Percentiles rank a stretch among this genome's conserved stretches.
phyloP scores from a whole-genome alignment of 768 basidiomycete species.

The Pleurotus tuber-regium region DNA sequence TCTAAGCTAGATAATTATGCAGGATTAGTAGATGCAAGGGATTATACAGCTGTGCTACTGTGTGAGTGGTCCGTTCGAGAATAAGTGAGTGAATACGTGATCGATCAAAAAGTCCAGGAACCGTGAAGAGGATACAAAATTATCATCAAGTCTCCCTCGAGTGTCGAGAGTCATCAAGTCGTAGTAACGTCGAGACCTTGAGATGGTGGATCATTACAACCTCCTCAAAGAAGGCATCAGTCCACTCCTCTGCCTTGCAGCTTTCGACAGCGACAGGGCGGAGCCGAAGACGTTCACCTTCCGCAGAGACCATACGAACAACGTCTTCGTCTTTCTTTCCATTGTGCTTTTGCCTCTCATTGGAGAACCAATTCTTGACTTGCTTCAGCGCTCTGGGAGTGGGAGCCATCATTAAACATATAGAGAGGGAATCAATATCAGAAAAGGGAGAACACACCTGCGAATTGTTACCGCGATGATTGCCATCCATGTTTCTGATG shows the following conservation, averaged over 20 bases:
- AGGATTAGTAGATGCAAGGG: neutral
- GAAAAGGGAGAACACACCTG: constrained; percentile 36
- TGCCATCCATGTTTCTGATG: constrained; percentile 58
- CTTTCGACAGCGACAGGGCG: constrained; percentile 44
- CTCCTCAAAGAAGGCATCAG: constrained; percentile 60
- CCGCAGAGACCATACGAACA: constrained; percentile 30
- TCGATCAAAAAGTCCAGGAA: neutral
- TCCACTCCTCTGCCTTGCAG: constrained; percentile 48
- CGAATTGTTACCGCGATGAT: constrained; percentile 56
- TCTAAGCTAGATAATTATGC: constrained; percentile 8
- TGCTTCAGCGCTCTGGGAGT: constrained; percentile 50
- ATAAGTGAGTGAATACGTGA: constrained; percentile 3
- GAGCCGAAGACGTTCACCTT: constrained; percentile 43
- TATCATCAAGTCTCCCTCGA: constrained; percentile 2
- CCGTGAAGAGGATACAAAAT: neutral
- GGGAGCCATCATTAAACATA: constrained; percentile 3
- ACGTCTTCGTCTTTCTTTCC: constrained; percentile 29
- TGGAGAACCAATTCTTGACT: constrained; percentile 69
- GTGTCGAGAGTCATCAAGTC: constrained; percentile 11
- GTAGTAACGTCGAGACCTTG: constrained; percentile 20
- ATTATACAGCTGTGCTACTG: neutral
- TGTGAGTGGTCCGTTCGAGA: neutral
- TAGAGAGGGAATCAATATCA: constrained; percentile 9
- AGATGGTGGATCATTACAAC: constrained; percentile 59
- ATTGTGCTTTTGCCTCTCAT: constrained; percentile 50